Conservation (phyloP, 495 filamentous ascomycete genomes). For the Aspergillus bertholletiae region DNA sequence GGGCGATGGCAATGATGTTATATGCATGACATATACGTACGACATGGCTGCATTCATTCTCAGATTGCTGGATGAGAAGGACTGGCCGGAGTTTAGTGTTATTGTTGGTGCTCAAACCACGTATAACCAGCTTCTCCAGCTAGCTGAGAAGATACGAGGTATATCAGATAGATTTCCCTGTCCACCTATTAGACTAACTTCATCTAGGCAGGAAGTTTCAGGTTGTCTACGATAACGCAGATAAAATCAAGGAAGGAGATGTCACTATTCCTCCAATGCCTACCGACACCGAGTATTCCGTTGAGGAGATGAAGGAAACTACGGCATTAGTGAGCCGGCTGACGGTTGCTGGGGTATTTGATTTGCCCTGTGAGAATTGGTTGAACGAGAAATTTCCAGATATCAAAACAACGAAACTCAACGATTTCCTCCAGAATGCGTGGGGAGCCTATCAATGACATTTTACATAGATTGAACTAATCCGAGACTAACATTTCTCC, state of each 20-base stretch:
- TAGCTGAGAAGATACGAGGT: constrained; percentile 48
- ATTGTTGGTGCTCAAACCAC: constrained; percentile 46
- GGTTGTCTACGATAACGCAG: constrained; percentile 44
- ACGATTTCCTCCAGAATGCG: constrained; percentile 21
- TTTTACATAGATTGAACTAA: neutral
- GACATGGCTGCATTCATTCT: constrained; percentile 50
- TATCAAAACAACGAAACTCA: constrained; percentile 24
- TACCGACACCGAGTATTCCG: constrained; percentile 12
- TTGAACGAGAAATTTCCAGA: constrained; percentile 26
- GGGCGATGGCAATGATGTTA: constrained; percentile 43
- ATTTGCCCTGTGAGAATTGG: constrained; percentile 23
- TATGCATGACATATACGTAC: constrained; percentile 50
- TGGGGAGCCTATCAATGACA: constrained; percentile 17
- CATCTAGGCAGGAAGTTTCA: constrained; percentile 44
- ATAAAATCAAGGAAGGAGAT: constrained; percentile 42
- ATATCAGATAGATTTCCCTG: constrained; percentile 4
- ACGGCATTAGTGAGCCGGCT: constrained; percentile 32
- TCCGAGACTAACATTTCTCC: no score
- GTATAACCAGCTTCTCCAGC: constrained; percentile 41
- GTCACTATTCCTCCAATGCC: constrained; percentile 44
- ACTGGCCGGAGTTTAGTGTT: constrained; percentile 44
- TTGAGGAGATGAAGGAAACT: constrained; percentile 26
- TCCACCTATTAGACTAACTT: neutral
- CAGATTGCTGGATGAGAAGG: constrained; percentile 38
- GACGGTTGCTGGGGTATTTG: constrained; percentile 30